Percentiles rank a stretch among this genome's conserved stretches.
phyloP scores from a whole-genome alignment of 2,329 filamentous ascomycete species.

The Beauveria sp. region DNA sequence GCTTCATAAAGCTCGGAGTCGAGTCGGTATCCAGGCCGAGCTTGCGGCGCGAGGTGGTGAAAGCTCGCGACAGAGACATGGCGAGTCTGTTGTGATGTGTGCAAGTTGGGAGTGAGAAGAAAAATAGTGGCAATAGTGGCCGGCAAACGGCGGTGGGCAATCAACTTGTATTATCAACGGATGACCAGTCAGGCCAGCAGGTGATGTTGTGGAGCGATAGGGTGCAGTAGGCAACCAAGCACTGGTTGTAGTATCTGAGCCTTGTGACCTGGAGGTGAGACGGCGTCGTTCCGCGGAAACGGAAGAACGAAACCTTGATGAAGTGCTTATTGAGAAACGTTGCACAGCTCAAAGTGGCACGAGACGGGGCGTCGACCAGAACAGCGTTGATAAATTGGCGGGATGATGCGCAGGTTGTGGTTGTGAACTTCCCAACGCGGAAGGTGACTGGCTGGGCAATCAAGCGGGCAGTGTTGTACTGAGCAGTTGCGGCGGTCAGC shows the following conservation, averaged over 20 bases:
- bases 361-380: not conserved
- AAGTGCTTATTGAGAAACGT: slow-evolving; percentile 7
- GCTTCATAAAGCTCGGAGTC: slow-evolving; percentile 26
- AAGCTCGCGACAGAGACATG: slow-evolving; percentile 60
- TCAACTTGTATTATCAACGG: slow-evolving; percentile 1
- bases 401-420: not conserved
- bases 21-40: slow-evolving; percentile 39
- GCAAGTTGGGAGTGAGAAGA: not conserved
- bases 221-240: not conserved
- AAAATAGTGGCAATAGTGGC: not conserved
- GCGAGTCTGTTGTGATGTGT: not conserved
- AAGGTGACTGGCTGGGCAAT: slow-evolving; percentile 6
- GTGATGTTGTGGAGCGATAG: not conserved
- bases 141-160: slow-evolving; percentile 1
- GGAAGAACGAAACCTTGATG: no score
- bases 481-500: slow-evolving; percentile 11
- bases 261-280: slow-evolving; percentile 12
- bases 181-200: not conserved
- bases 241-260: not conserved
- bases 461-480: not conserved
- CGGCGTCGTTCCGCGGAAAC: not conserved
- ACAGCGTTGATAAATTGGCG: not conserved
- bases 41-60: slow-evolving; percentile 62
- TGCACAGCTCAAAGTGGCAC: not conserved
- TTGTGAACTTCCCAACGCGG: slow-evolving; percentile 1